Evolutionary conservation across 345 rosid genomes (phyloP).

Genomic region (Carallia brachiata): DNA sequence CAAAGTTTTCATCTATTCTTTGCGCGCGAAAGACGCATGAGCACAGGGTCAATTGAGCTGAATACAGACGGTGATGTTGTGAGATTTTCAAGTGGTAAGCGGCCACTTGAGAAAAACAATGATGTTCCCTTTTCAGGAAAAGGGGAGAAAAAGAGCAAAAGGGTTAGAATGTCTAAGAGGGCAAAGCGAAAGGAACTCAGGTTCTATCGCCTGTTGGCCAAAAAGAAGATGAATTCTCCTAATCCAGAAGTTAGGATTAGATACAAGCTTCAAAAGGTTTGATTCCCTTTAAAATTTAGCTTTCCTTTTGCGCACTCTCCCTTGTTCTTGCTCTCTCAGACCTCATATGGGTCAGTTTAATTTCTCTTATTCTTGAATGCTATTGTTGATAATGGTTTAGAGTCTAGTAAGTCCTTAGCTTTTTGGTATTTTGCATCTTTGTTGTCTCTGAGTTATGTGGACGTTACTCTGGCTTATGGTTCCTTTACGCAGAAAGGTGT

Average conservation of each 20-base stretch:
- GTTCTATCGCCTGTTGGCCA: slow-evolving; percentile 79
- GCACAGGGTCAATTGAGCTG: slow-evolving; percentile 51
- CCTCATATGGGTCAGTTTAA: background rate
- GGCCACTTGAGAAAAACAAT: slow-evolving; percentile 14
- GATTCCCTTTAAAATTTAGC: slow-evolving; percentile 4
- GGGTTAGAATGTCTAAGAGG: slow-evolving; percentile 55
- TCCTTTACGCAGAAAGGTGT: no score
- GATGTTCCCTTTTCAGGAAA: slow-evolving; percentile 18
- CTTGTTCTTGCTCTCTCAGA: background rate
- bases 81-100: slow-evolving; percentile 60
- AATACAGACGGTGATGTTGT: slow-evolving; percentile 56
- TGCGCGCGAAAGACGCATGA: slow-evolving; percentile 37
- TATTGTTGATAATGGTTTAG: background rate
- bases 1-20: slow-evolving; percentile 16
- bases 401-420: background rate
- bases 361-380: background rate
- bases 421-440: no score
- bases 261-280: slow-evolving; percentile 88
- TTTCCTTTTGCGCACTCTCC: background rate
- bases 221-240: slow-evolving; percentile 92
- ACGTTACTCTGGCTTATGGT: no score
- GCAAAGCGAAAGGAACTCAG: slow-evolving; percentile 75
- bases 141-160: slow-evolving; percentile 44
- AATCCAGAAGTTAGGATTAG: slow-evolving; percentile 92
- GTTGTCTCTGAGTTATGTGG: no score